Base-by-base conservation (phyloP, 78 protist species). In the Protostelium mycophagum region DNA sequence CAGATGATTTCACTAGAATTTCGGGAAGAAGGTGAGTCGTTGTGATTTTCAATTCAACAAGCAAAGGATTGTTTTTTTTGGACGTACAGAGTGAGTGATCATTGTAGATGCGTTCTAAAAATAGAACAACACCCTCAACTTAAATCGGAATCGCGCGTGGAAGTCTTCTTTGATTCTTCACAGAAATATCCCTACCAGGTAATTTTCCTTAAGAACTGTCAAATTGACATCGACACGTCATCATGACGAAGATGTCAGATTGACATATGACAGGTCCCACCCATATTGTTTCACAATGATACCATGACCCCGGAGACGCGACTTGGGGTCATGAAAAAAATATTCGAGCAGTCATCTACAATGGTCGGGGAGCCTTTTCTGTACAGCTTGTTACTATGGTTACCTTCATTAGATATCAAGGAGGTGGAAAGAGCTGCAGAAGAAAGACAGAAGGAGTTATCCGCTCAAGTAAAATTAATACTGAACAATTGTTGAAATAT, bases 51-150 rank as follows among this genome's bases (percentile, higher is more conserved):
- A 28, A 1, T 34, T 91, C 28, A 88, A 88, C 28, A 1, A 34
- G 35, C 39, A 29, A 5, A 36, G 34, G 0, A 36, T 1, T 28
- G 88, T 89, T 88, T 91, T 91, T 25, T 0, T 34, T 5, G 38
- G 85, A 36, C 37, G 89, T 63, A 90, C 94, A 36, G 36, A 89
- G 23, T 1, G 88, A n/a, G 16, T 87, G 23, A 51, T 92, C 23
- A 16, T 36, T 31, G 36, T 91, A 39, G 9, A 85, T 86, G 86
- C 34, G 51, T 37, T 0, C 85, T 34, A 85, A 37, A 38, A 28
- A 23, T 63, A 51, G 37, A 36, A 38, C 34, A 39, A 36, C 28
- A 28, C 35, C 9, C 83, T 88, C 34, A 36, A 51, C 0, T 39
- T 23, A 39, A 84, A 39, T 29, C 16, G 87, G 16, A 0, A 85